Evolutionary conservation across 2,329 filamentous ascomycete genomes (phyloP).

Genomic region (Epichloe sp.): DNA sequence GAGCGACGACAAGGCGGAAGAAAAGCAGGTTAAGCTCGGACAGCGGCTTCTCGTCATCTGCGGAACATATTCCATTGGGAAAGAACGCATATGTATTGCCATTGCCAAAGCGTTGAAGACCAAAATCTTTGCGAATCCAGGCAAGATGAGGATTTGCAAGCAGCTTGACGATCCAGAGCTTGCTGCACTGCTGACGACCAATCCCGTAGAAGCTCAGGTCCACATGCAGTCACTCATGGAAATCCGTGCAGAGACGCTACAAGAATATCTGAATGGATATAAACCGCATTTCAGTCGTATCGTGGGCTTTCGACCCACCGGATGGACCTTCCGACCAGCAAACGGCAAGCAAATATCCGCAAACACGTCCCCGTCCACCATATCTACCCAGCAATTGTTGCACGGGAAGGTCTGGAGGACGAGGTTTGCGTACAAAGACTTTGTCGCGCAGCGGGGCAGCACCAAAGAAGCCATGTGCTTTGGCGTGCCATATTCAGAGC

Average conservation of each 20-base stretch:
- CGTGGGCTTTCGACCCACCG: conserved; percentile 82
- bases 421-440: conserved; percentile 55
- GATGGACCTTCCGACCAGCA: conserved; percentile 80
- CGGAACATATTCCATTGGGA: conserved; percentile 95
- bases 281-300: conserved; percentile 73
- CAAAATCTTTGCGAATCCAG: conserved; percentile 77
- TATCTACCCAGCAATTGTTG: conserved; percentile 37
- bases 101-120: conserved; percentile 75
- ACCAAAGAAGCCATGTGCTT: conserved; percentile 76
- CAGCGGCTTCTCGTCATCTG: conserved; percentile 77
- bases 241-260: conserved; percentile 78
- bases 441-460: conserved; percentile 78
- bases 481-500: conserved; percentile 90
- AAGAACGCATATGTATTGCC: conserved; percentile 87
- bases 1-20: conserved; percentile 16
- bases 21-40: conserved; percentile 11
- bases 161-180: conserved; percentile 81
- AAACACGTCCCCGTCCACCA: conserved; percentile 33
- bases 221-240: conserved; percentile 97
- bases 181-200: conserved; percentile 57
- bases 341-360: conserved; percentile 40
- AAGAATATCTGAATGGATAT: conserved; percentile 74
- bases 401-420: conserved; percentile 60
- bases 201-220: conserved; percentile 79
- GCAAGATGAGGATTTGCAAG: conserved; percentile 72